Base-by-base conservation (phyloP, 2,329 filamentous ascomycete genomes). In the Aureobasidium sp. region DNA sequence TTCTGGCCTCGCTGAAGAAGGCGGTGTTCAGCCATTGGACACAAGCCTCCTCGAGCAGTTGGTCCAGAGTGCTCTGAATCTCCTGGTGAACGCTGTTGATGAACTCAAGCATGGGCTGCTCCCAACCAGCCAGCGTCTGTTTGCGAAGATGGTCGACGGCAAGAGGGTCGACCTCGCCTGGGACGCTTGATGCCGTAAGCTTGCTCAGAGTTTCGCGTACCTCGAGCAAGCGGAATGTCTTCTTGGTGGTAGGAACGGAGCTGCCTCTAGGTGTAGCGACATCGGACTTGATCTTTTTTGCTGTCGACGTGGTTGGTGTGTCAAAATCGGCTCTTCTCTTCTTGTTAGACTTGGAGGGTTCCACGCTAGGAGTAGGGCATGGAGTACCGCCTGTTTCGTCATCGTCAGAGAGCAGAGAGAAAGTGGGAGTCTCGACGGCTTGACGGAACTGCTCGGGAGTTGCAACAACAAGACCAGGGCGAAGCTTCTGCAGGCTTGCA, bases 111-210 rank as follows among this genome's bases (percentile, higher is more conserved):
- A 73, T 47, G 0, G 74, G 69, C 0, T 53, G 14, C 0, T 66
- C 34, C 74, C 76, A 78, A 5, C 70, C 25, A 6, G 63, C 4
- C 0, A 78, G 48, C 0, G 70, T 65, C 0, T 64, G 22, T 0
- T 69, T 41, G 12, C 74, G 72, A 47, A 79, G 59, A 1, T 67
- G 63, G 1, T 74, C 68, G 0, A 73, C 64, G 0, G 73, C 39
- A 45, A 71, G 71, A 0, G 72, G 71, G 14, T 77, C 67, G 0
- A 76, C 64, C n/a, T 73, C 69, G 0, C 68, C 71, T 0, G 72
- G 73, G 0, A 78, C 65, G 1, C 66, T 71, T 0, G 70, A 70
- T 2, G 67, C 68, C 0, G 72, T 61, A 11, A 62, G 31, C 6
- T 36, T 56, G 34, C 39, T 31, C 5, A 62, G 31, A 36, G 60